Conservation (phyloP, 1,284 basidiomycete species). For the Austroboletus novae-zelandiae region DNA sequence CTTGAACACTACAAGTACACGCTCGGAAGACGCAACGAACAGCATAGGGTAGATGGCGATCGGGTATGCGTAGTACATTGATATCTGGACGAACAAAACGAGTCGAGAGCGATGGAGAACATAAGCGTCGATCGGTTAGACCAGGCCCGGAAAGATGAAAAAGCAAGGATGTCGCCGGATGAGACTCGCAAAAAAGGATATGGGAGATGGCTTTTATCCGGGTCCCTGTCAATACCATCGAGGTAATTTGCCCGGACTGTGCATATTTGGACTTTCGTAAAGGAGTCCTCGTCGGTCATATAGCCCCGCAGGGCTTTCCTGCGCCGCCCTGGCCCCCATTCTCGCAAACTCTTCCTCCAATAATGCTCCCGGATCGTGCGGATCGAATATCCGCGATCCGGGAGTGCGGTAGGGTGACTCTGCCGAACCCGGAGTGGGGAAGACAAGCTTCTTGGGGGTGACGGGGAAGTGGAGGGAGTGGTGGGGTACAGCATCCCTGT, state of each 20-base stretch:
- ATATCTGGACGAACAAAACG: too few relatives aligned
- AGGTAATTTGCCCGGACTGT: conserved; percentile 46
- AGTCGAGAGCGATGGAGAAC: too few relatives aligned
- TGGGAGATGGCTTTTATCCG: too few relatives aligned
- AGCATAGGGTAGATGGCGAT: too few relatives aligned
- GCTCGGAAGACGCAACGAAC: too few relatives aligned
- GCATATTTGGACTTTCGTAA: conserved; percentile 58
- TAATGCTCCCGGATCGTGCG: conserved; percentile 61
- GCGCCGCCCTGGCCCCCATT: conserved; percentile 38
- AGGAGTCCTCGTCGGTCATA: conserved; percentile 51
- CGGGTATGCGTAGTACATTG: too few relatives aligned
- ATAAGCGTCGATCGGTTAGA: too few relatives aligned
- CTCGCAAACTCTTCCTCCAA: conserved; percentile 65
- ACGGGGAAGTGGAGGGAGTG: conserved; percentile 41
- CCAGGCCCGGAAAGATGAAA: too few relatives aligned
- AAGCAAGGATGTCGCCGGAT: too few relatives aligned
- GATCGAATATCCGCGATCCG: conserved; percentile 55
- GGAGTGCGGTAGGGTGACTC: conserved; percentile 63
- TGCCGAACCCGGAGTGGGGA: conserved; percentile 35
- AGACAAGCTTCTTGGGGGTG: conserved; percentile 56
- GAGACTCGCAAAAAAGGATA: too few relatives aligned
- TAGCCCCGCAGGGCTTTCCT: conserved; percentile 58
- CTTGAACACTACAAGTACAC: too few relatives aligned
- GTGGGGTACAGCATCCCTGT: conserved; percentile 22
- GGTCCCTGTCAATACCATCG: conserved; percentile 39